phyloP scores from a whole-genome alignment of 768 basidiomycete species.

The Sarcodon aspratus region DNA sequence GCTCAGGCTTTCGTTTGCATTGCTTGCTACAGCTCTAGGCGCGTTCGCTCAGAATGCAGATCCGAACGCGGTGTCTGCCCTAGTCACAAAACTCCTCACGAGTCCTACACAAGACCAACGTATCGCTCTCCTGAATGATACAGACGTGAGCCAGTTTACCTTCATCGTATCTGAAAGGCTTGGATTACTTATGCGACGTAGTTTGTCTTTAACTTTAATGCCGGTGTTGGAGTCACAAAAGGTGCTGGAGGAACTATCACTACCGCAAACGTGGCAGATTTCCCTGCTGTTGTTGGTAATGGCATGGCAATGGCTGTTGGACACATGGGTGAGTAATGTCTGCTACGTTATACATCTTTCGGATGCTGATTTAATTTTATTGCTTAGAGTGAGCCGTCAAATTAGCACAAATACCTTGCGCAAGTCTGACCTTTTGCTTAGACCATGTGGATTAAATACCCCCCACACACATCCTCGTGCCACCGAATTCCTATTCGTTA shows the following conservation, averaged over 20 bases:
- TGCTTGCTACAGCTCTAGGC: no score
- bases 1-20: no score
- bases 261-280: slow-evolving; percentile 13
- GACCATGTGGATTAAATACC: slow-evolving; percentile 22
- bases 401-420: background rate
- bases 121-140: no score
- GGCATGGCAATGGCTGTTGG: slow-evolving; percentile 15
- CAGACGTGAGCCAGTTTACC: no score
- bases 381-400: background rate
- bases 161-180: no score
- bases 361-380: background rate
- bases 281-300: slow-evolving; percentile 16
- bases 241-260: slow-evolving; percentile 16
- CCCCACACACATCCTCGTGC: slow-evolving; percentile 25
- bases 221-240: slow-evolving; percentile 7
- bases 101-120: no score
- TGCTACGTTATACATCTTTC: background rate
- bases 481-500: slow-evolving; percentile 19
- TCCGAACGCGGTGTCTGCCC: no score
- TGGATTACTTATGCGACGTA: background rate
- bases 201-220: slow-evolving; percentile 18
- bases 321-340: slow-evolving; percentile 8
- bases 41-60: no score
- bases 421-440: background rate
- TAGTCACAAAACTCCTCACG: no score